phyloP scores from a whole-genome alignment of 1,139 yeast genomes.

The Arxiozyma telluris region DNA sequence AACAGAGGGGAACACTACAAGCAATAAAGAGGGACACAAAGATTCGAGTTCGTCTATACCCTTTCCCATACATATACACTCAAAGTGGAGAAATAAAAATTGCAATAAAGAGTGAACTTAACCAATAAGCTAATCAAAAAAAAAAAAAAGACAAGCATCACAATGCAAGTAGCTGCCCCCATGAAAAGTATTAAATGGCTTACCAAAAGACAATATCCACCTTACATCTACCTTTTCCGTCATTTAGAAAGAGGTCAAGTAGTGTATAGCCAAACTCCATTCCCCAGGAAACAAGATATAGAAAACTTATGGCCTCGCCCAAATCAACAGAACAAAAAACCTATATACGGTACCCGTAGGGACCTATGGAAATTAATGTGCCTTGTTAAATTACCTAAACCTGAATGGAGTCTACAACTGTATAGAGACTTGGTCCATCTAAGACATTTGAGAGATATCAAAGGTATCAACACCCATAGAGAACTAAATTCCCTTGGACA shows the following conservation, averaged over 20 bases:
- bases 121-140: background rate
- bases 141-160: background rate
- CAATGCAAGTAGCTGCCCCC: background rate
- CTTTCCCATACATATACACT: background rate
- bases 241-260: constrained; percentile 87
- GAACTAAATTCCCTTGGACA: constrained; percentile 69
- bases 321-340: constrained; percentile 82
- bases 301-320: constrained; percentile 65
- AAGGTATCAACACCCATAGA: constrained; percentile 60
- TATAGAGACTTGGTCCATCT: constrained; percentile 68
- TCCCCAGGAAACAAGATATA: constrained; percentile 52
- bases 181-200: constrained; percentile 39
- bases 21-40: too few species aligned
- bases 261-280: constrained; percentile 77
- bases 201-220: constrained; percentile 51
- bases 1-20: too few species aligned
- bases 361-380: constrained; percentile 92
- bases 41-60: too few species aligned
- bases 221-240: constrained; percentile 74
- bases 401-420: constrained; percentile 63
- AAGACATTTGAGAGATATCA: constrained; percentile 61
- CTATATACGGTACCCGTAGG: constrained; percentile 48
- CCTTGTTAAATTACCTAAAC: constrained; percentile 59
- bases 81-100: background rate
- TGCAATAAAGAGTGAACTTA: background rate